Evolutionary conservation across 148 eudicot species (phyloP).

Genomic region (Cornus kousa): DNA sequence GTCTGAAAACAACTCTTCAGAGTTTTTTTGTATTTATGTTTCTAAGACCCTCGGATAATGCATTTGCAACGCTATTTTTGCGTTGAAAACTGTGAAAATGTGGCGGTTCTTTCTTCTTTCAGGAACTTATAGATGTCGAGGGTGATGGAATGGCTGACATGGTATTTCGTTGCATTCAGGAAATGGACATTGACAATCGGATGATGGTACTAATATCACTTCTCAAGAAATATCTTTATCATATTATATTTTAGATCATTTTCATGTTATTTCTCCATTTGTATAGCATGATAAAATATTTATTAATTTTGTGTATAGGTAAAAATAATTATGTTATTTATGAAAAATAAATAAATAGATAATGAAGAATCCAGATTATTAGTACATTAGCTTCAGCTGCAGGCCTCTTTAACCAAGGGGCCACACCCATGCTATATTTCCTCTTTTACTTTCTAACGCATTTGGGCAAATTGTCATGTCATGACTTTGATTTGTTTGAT

Average conservation of each 20-base stretch:
- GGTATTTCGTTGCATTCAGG: constrained; percentile 98
- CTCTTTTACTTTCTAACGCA: neutral
- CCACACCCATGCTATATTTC: neutral
- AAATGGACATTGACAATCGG: constrained; percentile 98
- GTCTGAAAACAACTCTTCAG: too few relatives aligned
- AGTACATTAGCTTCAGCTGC: neutral
- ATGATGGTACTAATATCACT: constrained; percentile 66
- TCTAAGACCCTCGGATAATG: too few relatives aligned
- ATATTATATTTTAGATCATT: neutral
- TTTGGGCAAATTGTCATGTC: neutral
- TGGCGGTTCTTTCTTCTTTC: constrained; percentile 27
- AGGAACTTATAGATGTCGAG: constrained; percentile 98
- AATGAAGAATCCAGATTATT: neutral
- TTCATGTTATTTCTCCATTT: neutral
- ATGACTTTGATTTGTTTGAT: constrained; percentile 20
- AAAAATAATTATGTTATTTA: too few relatives aligned
- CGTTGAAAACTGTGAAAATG: neutral
- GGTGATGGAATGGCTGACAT: constrained; percentile 99
- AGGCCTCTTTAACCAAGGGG: neutral
- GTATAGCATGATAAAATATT: too few relatives aligned
- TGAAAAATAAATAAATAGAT: too few relatives aligned
- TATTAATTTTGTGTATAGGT: too few relatives aligned
- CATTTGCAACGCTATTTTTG: too few relatives aligned
- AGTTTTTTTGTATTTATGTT: too few relatives aligned
- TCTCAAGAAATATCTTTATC: neutral